phyloP scores from a whole-genome alignment of 2,329 filamentous ascomycete genomes.

The Colletotrichum lentis region DNA sequence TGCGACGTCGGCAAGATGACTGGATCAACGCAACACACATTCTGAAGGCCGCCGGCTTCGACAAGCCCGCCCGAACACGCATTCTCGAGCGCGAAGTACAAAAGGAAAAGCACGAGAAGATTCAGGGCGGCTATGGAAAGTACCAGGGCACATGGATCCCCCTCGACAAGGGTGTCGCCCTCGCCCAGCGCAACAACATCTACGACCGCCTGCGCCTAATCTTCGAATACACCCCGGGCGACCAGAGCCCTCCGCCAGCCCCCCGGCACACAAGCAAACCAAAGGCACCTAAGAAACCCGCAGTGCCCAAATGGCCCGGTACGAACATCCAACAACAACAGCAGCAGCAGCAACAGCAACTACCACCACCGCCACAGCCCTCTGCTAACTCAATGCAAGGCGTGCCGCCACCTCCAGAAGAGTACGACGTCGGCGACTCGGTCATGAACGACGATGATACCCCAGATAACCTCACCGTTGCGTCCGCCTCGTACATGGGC shows the following conservation, averaged over 20 bases:
- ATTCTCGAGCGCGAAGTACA: conserved; percentile 97
- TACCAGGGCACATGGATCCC: conserved; percentile 99
- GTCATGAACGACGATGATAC: conserved; percentile 79
- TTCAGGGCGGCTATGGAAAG: conserved; percentile 98
- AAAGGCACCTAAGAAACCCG: conserved; percentile 74
- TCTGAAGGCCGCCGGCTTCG: conserved; percentile 93
- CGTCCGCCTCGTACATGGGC: conserved; percentile 83
- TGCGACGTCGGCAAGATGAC: conserved; percentile 90
- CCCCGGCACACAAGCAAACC: conserved; percentile 92
- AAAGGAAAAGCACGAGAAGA: conserved; percentile 95
- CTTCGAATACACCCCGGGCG: conserved; percentile 87
- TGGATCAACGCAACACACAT: conserved; percentile 99
- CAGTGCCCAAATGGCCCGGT: conserved; percentile 68
- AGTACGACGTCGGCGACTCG: conserved; percentile 69
- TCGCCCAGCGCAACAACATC: conserved; percentile 88
- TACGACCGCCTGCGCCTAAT: conserved; percentile 85
- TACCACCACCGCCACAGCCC: conserved; percentile 25
- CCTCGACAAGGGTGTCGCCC: conserved; percentile 77
- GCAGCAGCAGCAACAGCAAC: conserved; percentile 5
- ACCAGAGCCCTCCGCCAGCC: conserved; percentile 88
- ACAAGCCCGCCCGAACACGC: conserved; percentile 93
- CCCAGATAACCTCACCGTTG: conserved; percentile 82
- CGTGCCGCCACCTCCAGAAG: conserved; percentile 56
- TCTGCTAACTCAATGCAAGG: conserved; percentile 42
- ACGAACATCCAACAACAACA: conserved; percentile 40